Conservation (phyloP, 805 yeast genomes). For the Ascoidea tarda region DNA sequence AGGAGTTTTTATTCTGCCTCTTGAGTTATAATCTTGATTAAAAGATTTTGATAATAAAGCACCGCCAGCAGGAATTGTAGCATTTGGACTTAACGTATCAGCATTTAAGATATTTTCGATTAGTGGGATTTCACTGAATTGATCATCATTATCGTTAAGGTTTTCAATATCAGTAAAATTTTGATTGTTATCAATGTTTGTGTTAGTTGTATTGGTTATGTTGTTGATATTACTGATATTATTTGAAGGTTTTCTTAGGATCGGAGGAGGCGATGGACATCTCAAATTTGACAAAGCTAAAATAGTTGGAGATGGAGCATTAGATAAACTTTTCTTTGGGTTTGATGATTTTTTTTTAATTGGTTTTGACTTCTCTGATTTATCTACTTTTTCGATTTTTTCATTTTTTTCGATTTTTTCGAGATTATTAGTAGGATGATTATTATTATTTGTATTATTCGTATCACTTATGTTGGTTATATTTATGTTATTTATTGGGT, state of each 20-base stretch:
- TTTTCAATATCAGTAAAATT: background rate
- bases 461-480: too few species aligned
- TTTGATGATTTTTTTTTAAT: background rate
- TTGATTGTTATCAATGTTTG: too few species aligned
- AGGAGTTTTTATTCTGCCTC: conserved; percentile 12
- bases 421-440: too few species aligned
- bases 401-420: too few species aligned
- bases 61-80: conserved; percentile 30
- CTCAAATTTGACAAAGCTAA: conserved; percentile 43
- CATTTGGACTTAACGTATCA: conserved; percentile 8
- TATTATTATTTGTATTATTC: too few species aligned
- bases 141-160: background rate
- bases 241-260: conserved; percentile 21
- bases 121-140: background rate
- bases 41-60: conserved; percentile 23
- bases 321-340: background rate
- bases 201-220: background rate
- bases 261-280: conserved; percentile 68
- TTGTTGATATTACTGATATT: too few species aligned
- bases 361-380: too few species aligned
- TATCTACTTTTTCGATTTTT: background rate
- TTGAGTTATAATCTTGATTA: background rate
- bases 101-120: background rate
- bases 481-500: background rate
- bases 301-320: conserved; percentile 26